Evolutionary conservation across 1,284 basidiomycete genomes (phyloP).

Genomic region (Malassezia dermatis): DNA sequence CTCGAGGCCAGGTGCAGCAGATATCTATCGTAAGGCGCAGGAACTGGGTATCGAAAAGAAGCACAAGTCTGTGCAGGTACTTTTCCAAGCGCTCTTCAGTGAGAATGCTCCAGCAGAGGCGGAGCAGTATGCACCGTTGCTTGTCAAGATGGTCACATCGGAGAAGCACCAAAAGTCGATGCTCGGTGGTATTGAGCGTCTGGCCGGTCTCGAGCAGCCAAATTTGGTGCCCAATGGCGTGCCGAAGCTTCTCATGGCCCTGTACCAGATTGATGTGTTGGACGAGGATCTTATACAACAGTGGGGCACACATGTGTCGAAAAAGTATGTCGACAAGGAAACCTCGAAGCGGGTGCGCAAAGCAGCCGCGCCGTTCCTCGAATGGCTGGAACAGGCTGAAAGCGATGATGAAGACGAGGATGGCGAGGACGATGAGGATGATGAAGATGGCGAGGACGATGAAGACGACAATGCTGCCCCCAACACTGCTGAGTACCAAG

Average conservation of each 20-base stretch:
- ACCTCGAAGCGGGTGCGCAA: constrained; percentile 89
- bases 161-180: constrained; percentile 95
- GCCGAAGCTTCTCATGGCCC: constrained; percentile 85
- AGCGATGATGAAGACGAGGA: constrained; percentile 40
- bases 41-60: constrained; percentile 90
- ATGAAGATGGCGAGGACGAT: constrained; percentile 21
- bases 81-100: constrained; percentile 80
- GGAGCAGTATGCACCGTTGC: constrained; percentile 61
- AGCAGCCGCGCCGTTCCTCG: constrained; percentile 83
- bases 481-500: constrained; percentile 24
- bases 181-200: constrained; percentile 53
- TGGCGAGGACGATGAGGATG: constrained; percentile 37
- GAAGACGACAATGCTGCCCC: constrained; percentile 17
- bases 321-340: constrained; percentile 91
- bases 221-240: constrained; percentile 51
- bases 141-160: constrained; percentile 59
- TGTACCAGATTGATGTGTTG: constrained; percentile 85
- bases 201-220: constrained; percentile 38
- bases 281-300: constrained; percentile 82
- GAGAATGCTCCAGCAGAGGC: constrained; percentile 67
- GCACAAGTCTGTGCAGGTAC: constrained; percentile 76
- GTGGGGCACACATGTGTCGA: constrained; percentile 95
- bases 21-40: constrained; percentile 78
- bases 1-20: constrained; percentile 52
- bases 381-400: constrained; percentile 46